Base-by-base conservation (phyloP, 2,329 filamentous ascomycete species). In the Penicillium paneum region DNA sequence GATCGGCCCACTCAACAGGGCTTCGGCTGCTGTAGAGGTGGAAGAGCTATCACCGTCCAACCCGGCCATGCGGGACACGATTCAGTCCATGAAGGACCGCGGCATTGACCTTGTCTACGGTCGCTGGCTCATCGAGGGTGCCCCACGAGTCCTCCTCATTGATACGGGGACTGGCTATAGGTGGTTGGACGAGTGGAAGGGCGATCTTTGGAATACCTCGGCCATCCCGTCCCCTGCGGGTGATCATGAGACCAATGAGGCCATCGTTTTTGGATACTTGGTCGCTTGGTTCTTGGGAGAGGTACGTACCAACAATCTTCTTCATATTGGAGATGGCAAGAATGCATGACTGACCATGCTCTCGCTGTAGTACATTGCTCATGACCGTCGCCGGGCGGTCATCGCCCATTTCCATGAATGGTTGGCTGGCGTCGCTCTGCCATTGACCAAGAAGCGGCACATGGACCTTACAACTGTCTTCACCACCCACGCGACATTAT, bases 391-490 rank as follows among this genome's bases (percentile, higher is more conserved):
- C 63, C 89, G 85, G 69, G 94, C 94, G 3, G 91, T 99, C 61
- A 94, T 97, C 74, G 94, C 92, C 52, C 94, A 99, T 75, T 97
- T 97, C 79, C 94, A 99, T 79, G 94, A 99, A 76, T 99, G 94
- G 94, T 83, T 99, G 52, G 88, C 94, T 11, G 94, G 93, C 75
- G 94, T 97, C 46, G 93, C 90, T 47, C 81, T 97, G 32, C 94
- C 94, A 26, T 82, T 97, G 62, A 88, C 87, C 77, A 96, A 95
- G 79, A 96, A 90, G 82, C 86, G 94, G 58, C 89, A 89, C 69
- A 97, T 97, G 74, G 94, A 97, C 70, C 83, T 97, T 47, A 97
- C 94, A 17, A 97, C 94, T 63, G 97, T 97, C 73, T 97, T 97
- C 79, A 99, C 94, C 39, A 99, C 94, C 2, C 94, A 97, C 76